Base-by-base conservation (phyloP, 257 asterid species). In the Paraleonurus japonicus region DNA sequence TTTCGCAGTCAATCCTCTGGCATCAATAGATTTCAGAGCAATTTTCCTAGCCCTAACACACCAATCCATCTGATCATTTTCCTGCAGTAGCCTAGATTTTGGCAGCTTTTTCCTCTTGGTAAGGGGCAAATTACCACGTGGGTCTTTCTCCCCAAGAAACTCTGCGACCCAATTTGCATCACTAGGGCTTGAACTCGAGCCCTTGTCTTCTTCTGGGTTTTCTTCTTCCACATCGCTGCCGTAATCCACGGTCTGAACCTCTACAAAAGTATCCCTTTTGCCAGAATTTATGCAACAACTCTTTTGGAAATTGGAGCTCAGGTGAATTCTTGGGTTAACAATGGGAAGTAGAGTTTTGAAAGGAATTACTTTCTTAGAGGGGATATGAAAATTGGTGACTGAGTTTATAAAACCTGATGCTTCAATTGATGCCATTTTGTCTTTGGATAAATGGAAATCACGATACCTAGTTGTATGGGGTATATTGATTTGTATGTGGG, bases 11-110 rank as follows among this genome's bases (percentile, higher is more conserved):
- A 94, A 81, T 33, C 96, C 97, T 73, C 99, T 77, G 17, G 90
- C 88, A 81, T 88, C 96, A 71, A 94, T 94, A 32, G 96, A 91
- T 81, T 86, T 88, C 75, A 94, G 82, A 64, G 98, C 99, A 62
- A 84, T 81, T 78, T 88, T 94, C 81, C 99, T 78, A 71, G 97
- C 99, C 87, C 89, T 88, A 53, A 89, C 88, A 78, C 99, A 94
- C 99, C 99, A 91, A 22, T 88, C 96, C 97, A 86, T 91, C 23
- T 70, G 65, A 71, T 81, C 87, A 11, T 61, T 78, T 58, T 83
- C 87, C 72, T 51, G 77, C 51, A 89, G 77, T 67, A 86, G 65
- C 80, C 90, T 86, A 4, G 95, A 85, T 2, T 82, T 75, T 0
- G 74, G 83, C 53, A 73, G 81, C 57, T 77, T 82, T 69, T 85